Evolutionary conservation across 2,329 filamentous ascomycete species (phyloP).

Genomic region (Botrytis cinerea): DNA sequence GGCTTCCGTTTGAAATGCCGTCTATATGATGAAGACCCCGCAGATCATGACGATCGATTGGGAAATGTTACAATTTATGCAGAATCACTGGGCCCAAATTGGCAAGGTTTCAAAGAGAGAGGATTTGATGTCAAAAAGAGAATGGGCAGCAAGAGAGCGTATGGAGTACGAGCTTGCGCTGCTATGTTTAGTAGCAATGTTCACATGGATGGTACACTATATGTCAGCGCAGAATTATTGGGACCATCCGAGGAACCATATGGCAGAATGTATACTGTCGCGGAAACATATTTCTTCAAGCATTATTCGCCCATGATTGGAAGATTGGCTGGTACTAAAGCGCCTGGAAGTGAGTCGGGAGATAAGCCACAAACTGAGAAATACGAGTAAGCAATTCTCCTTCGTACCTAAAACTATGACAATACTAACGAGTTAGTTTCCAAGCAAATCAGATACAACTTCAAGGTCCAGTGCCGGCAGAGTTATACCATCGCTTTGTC

Average conservation of each 20-base stretch:
- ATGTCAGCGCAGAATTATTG: conserved; percentile 75
- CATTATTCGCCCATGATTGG: conserved; percentile 91
- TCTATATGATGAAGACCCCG: conserved; percentile 86
- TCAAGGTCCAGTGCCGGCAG: conserved; percentile 74
- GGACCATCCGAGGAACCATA: conserved; percentile 70
- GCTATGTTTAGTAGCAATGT: conserved; percentile 61
- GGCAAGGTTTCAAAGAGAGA: conserved; percentile 66
- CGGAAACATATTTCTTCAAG: conserved; percentile 73
- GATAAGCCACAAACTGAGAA: conserved; percentile 57
- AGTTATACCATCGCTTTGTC: conserved; percentile 88
- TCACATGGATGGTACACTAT: conserved; percentile 70
- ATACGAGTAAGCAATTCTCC: conserved; percentile 66
- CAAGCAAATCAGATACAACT: conserved; percentile 92
- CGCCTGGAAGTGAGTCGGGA: conserved; percentile 58
- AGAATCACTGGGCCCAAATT: conserved; percentile 59
- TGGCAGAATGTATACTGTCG: conserved; percentile 76
- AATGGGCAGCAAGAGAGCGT: conserved; percentile 84
- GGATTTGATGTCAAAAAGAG: conserved; percentile 77
- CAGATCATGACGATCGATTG: conserved; percentile 82
- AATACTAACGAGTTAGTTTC: conserved; percentile 59
- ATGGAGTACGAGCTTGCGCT: conserved; percentile 69
- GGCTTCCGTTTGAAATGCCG: conserved; percentile 85
- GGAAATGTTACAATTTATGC: conserved; percentile 80
- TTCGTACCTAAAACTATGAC: neutral
- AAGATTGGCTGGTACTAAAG: conserved; percentile 71